Evolutionary conservation across 345 rosid genomes (phyloP).

Genomic region (Anacardium occidentale): DNA sequence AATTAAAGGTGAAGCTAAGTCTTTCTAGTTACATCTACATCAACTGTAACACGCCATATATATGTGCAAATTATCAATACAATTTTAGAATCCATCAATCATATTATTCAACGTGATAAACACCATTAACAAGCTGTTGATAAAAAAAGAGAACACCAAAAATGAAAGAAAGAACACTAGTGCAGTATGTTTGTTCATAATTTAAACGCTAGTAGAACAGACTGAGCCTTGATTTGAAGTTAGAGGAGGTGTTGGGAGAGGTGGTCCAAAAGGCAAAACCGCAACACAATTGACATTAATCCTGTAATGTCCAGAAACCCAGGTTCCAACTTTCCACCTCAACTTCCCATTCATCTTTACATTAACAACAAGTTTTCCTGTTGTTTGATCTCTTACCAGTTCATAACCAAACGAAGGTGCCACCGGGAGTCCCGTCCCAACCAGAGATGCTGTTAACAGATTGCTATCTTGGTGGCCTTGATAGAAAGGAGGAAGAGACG

Average conservation of each 20-base stretch:
- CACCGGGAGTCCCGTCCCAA: conserved; percentile 59
- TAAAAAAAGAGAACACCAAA: not conserved
- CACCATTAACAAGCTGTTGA: not conserved
- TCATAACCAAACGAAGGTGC: conserved; percentile 61
- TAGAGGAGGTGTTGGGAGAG: conserved; percentile 43
- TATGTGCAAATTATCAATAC: too few species aligned
- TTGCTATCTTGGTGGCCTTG: conserved; percentile 68
- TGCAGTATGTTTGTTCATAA: too few species aligned
- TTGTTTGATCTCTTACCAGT: conserved; percentile 53
- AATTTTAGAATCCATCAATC: too few species aligned
- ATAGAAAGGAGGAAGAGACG: conserved; percentile 69
- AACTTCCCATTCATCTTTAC: conserved; percentile 65
- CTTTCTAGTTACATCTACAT: too few species aligned
- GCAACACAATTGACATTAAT: conserved; percentile 67
- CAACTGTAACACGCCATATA: too few species aligned
- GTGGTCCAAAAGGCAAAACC: conserved; percentile 52
- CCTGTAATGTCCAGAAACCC: conserved; percentile 75
- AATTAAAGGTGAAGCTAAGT: too few species aligned
- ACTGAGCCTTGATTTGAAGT: conserved; percentile 54
- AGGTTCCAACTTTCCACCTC: conserved; percentile 81
- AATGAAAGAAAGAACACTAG: too few species aligned
- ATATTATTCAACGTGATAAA: too few species aligned
- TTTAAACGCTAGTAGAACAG: conserved; percentile 61
- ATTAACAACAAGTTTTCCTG: conserved; percentile 51
- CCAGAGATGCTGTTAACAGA: conserved; percentile 61